Base-by-base conservation (phyloP, 2,329 filamentous ascomycete species). In the Sporothrix sp. region DNA sequence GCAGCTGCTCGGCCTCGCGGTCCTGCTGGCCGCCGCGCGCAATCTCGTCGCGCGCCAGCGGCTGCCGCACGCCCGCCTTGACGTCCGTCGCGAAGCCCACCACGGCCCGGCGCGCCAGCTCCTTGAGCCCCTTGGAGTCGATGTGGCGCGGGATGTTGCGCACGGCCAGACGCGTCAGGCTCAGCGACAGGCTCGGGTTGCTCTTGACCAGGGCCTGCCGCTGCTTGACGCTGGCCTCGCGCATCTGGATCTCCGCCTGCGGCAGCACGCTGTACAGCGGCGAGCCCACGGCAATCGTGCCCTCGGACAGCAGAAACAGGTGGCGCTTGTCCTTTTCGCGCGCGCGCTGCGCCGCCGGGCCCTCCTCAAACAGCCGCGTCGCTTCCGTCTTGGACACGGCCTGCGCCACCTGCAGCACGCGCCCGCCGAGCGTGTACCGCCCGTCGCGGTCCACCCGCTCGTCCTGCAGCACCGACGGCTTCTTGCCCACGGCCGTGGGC, bases 1-100 rank as follows among this genome's bases (percentile, higher is more conserved):
- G 81, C 56, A 82, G 74, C 44, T 78, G 79, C 62, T 98, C 93
- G 3, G 87, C 85, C 54, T 87, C 82, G 59, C 79, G 82, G 72
- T 90, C 90, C 44, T 85, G 82, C 28, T 86, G 82, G 10, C 85
- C 85, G 46, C 87, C 89, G 36, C 93, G 82, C 14, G 79, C 72
- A 48, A 87, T 76, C 65, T 98, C 94, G 61, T 98, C 93, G 62
- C 86, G 89, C n/a, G 87, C 93, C 3, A 98, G 74, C 18, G 83
- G 84, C 56, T 84, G 71, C 25, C 93, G 84, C 32, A 75, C 75
- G 13, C 87, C 87, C 25, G 74, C 75, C 64, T 90, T 95, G 57
- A 91, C 88, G 60, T 98, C 93, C 54, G 76, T 85, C 36, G 93
- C 90, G 61, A 98, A 98, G 1, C 88, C 90, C 44, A 97, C 93